Percentiles rank a stretch among this genome's conserved stretches.
These are phyloP conservation scores for Malus fusca DNA, from an alignment of 306 rosid genomes.

Conservation along the genomic window DNA sequence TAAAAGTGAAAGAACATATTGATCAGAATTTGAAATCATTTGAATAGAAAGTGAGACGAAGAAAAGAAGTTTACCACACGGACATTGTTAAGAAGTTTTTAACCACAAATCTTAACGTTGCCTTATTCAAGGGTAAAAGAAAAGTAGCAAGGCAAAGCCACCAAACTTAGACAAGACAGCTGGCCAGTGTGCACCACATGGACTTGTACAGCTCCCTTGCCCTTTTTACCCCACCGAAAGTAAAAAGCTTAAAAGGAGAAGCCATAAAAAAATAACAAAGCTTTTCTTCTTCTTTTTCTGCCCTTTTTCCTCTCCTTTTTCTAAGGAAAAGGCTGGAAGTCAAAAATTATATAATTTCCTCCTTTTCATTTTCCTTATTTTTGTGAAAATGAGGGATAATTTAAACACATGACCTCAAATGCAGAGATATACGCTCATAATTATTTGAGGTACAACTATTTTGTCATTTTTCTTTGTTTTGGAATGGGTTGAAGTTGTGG, in stretches of 20 bases:
- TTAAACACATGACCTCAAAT: too few species aligned
- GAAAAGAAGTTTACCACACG: not conserved
- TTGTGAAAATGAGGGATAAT: too few species aligned
- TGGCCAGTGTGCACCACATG: not conserved
- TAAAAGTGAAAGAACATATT: too few species aligned
- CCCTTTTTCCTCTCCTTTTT: not conserved
- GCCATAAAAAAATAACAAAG: not conserved
- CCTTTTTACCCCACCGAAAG: slow-evolving; percentile 12
- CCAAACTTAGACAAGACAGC: not conserved
- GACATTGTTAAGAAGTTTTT: not conserved
- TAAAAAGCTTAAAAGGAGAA: not conserved
- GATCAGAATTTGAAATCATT: not conserved
- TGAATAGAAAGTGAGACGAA: too few species aligned
- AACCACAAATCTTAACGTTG: not conserved
- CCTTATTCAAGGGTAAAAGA: not conserved
- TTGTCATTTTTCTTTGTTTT: not conserved
- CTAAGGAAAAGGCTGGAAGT: not conserved
- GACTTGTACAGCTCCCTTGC: not conserved
- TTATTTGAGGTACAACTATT: not conserved
- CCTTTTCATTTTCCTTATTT: not conserved
- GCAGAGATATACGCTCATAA: too few species aligned
- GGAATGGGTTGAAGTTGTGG: not conserved
- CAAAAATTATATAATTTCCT: not conserved
- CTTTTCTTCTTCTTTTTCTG: not conserved
- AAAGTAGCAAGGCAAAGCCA: not conserved